Conservation (phyloP, 2,329 filamentous ascomycete species). For the Sordariomycetes sp. region DNA sequence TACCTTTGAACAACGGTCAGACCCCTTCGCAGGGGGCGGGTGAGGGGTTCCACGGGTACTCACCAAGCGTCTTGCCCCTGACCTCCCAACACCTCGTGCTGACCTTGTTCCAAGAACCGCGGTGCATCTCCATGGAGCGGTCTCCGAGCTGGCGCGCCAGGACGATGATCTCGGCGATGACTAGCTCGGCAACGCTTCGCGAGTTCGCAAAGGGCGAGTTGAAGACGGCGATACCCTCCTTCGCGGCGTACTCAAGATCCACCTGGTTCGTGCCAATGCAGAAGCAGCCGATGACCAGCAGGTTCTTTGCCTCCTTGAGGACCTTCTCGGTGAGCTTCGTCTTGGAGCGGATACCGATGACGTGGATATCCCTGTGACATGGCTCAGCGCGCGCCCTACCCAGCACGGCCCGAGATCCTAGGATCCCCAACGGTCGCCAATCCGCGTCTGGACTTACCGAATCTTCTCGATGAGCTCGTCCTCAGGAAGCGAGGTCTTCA, state of each 20-base stretch:
- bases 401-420: neutral
- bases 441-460: slow-evolving; percentile 38
- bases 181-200: slow-evolving; percentile 87
- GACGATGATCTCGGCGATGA: slow-evolving; percentile 85
- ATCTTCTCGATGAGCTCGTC: slow-evolving; percentile 96
- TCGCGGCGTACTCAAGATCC: slow-evolving; percentile 70
- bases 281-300: slow-evolving; percentile 95
- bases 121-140: slow-evolving; percentile 87
- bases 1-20: slow-evolving; percentile 39
- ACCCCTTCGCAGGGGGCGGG: neutral
- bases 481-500: slow-evolving; percentile 83
- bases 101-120: slow-evolving; percentile 95
- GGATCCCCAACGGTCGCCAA: neutral
- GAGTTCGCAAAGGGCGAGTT: slow-evolving; percentile 99
- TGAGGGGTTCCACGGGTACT: slow-evolving; percentile 10
- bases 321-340: slow-evolving; percentile 84
- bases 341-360: slow-evolving; percentile 96
- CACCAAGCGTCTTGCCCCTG: slow-evolving; percentile 87
- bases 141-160: slow-evolving; percentile 88
- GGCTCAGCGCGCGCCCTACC: neutral
- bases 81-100: slow-evolving; percentile 96
- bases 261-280: slow-evolving; percentile 98
- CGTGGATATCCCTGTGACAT: slow-evolving; percentile 66
- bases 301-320: slow-evolving; percentile 77
- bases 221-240: slow-evolving; percentile 88